Evolutionary conservation across 1,284 basidiomycete genomes (phyloP), one percentile per base, ranked within the genome.

Genomic region (Neotropicomus parvogracilis): DNA sequence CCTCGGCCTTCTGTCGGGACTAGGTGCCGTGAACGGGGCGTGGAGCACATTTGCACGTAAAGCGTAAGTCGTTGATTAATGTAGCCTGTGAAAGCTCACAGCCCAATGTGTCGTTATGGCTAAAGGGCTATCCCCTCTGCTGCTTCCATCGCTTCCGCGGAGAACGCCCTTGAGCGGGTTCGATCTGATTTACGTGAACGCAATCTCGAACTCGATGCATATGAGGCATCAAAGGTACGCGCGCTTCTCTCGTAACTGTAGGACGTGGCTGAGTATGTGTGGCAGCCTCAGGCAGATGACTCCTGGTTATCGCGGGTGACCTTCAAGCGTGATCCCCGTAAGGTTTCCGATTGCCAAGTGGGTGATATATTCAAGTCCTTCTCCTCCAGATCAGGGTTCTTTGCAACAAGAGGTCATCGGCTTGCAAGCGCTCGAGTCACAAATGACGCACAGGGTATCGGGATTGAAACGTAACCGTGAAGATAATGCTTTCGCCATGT

Each of bases 1-100:
- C 40, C 79, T 90, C 10, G 87, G 87, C 3, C 58, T 81, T 2
- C 70, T 90, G 3, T 87, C 86, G 0, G 87, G 87, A 0, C 83
- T 88, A 50, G 87, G 88, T 54, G 83, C 86, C 2, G 73, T 86
- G 32, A 80, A 75, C 52, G 82, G 77, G 39, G 75, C 78, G 0
- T 86, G 84, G 83, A 69, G 67, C 16, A 70, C 65, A 53, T 68
- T 75, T 50, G 24, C 46, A 38, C 46, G 50, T 40, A 40, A 44
- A 48, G 50, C 54, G 64, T 63, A 55, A 51, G 64, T 59, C 44
- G 26, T 56, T 40, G 39, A 48, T 59, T 52, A 47, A 45, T 57
- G 34, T 48, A 50, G 44, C 42, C 9, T 24, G 33, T 35, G 40
- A 39, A 47, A 43, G 14, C 17, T 28, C 43, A 40, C 47, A 34